Evolutionary conservation across 1,284 basidiomycete genomes (phyloP).

Genomic region (Ceratobasidium theobromae): DNA sequence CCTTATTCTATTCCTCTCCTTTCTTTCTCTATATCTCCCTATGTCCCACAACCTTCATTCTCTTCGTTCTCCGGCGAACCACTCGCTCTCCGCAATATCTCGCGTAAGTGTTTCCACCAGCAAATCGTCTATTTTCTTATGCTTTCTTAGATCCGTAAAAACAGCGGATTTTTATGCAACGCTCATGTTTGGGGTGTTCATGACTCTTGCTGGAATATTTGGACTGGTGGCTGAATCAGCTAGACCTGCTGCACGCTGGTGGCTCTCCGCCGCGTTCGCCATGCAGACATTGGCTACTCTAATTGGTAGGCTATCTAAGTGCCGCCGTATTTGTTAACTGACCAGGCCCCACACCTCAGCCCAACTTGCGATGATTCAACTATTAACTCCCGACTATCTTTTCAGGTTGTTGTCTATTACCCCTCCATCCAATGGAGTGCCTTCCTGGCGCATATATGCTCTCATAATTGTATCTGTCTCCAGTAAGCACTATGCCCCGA

Average conservation of each 20-base stretch:
- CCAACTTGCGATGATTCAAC: slow-evolving; percentile 14
- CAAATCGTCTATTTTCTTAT: background rate
- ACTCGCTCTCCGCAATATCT: background rate
- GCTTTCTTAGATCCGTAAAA: background rate
- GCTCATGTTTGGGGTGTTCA: slow-evolving; percentile 8
- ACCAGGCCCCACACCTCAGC: background rate
- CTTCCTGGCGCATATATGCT: slow-evolving; percentile 30
- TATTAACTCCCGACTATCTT: slow-evolving; percentile 17
- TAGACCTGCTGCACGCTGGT: background rate
- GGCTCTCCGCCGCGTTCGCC: background rate
- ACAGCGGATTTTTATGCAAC: slow-evolving; percentile 19
- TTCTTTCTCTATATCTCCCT: slow-evolving; percentile 11
- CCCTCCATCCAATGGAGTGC: background rate
- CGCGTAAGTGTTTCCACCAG: background rate
- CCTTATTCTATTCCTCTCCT: slow-evolving; percentile 11
- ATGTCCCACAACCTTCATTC: slow-evolving; percentile 22
- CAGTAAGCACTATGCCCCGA: background rate
- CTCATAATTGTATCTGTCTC: background rate
- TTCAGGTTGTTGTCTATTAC: slow-evolving; percentile 10
- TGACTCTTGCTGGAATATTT: slow-evolving; percentile 17
- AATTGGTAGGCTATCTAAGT: background rate
- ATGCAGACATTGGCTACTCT: slow-evolving; percentile 2
- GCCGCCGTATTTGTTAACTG: no score
- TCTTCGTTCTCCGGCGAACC: background rate
- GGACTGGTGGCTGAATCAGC: slow-evolving; percentile 15